Base-by-base conservation (phyloP, 1,284 basidiomycete species). In the Microbotryum intermedium region DNA sequence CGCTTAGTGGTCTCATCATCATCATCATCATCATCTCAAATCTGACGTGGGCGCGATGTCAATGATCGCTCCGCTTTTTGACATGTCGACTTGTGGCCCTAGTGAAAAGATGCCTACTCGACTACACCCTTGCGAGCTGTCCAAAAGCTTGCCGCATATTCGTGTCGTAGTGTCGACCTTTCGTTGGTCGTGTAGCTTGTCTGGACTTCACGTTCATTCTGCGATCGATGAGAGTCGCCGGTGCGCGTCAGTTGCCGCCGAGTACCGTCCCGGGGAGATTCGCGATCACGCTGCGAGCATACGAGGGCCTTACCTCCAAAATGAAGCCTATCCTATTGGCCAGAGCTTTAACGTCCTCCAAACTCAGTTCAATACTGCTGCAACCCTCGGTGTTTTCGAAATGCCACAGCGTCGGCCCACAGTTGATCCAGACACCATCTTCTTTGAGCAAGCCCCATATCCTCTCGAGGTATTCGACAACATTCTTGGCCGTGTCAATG, bases 371-470 rank as follows among this genome's bases (percentile, higher is more conserved):
- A 55, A 97, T 81, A 10, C 86, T 90, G 0, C 71, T 72, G 7
- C 85, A 82, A 59, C 91, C 83, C 44, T 76, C 80, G 70, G 87
- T 88, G 74, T 92, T 92, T 73, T 97, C 92, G 76, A 86, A 97
- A 73, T 98, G 93, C 93, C 94, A 99, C 29, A 97, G 77, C 1
- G 97, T 77, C 0, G 94, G 95, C 1, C 94, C 88, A 8, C 92
- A 76, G 72, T 95, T 97, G 69, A 94, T 87, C 90, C 90, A 94
- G 8, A 91, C 81, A 2, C 91, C 92, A 28, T 85, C 88, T 0
- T 85, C 85, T 3, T 84, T 83, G 11, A 95, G 80, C 30, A 92
- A 83, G 4, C 78, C 78, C 73, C 91, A 84, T 51, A 95, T 87
- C 57, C 87, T 84, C 42, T 85, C 82, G 20, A 95, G 80, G 70